A percentile compares a stretch with the other conserved stretches of the same genome.
Evolutionary conservation across 805 yeast species (phyloP).

Genomic region (Wickerhamomyces strasburgensis): DNA sequence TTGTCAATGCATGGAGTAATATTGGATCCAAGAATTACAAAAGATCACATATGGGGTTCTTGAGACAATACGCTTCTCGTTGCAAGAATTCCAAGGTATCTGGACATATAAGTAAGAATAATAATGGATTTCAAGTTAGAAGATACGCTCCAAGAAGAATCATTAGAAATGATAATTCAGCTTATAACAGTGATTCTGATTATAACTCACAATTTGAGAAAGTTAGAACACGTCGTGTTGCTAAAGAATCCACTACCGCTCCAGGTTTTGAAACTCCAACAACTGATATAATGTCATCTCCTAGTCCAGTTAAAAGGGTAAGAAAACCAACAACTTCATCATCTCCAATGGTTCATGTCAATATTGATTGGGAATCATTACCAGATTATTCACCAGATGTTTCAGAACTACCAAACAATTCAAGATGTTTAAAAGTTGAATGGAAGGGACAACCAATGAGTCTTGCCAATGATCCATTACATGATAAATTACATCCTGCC

Average conservation of each 20-base stretch:
- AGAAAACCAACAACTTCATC: conserved; percentile 37
- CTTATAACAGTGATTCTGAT: conserved; percentile 31
- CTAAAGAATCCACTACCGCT: conserved; percentile 30
- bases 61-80: conserved; percentile 40
- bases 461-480: conserved; percentile 69
- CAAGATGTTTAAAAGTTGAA: conserved; percentile 77
- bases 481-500: conserved; percentile 79
- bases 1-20: conserved; percentile 47
- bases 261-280: conserved; percentile 26
- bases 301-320: conserved; percentile 32
- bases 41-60: conserved; percentile 43
- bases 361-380: conserved; percentile 59
- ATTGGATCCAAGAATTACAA: conserved; percentile 41
- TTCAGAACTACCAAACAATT: conserved; percentile 59
- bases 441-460: conserved; percentile 99
- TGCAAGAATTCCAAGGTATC: conserved; percentile 25
- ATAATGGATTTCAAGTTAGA: conserved; percentile 9
- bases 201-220: conserved; percentile 36
- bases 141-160: conserved; percentile 24
- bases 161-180: conserved; percentile 16
- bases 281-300: conserved; percentile 26
- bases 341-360: conserved; percentile 40
- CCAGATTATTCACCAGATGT: conserved; percentile 82
- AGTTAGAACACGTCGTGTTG: conserved; percentile 57
- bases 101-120: conserved; percentile 7